A percentile compares a stretch with the other conserved stretches of the same genome.
These are phyloP conservation scores for Amaranthus cruentus DNA, from an alignment of 148 eudicot species.

Conservation along the genomic window DNA sequence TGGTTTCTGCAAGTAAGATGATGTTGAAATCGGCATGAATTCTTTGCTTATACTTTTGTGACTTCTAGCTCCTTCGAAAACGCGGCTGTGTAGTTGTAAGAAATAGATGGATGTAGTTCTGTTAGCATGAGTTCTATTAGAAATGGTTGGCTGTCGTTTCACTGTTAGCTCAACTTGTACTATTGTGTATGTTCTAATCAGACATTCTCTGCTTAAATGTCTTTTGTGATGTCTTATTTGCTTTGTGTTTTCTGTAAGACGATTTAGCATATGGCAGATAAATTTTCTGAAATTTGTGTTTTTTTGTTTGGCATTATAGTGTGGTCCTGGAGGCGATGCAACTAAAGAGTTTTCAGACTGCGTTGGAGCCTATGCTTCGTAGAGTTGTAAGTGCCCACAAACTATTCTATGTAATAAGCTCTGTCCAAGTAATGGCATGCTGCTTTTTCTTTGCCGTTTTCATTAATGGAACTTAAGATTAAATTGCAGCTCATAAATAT, in stretches of 20 bases:
- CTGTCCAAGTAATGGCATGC: background rate
- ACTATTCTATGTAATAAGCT: background rate
- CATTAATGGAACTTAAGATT: background rate
- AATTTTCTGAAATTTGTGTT: conserved; percentile 1
- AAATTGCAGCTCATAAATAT: background rate
- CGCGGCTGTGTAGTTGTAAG: background rate
- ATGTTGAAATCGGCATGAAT: background rate
- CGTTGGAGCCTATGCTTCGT: conserved; percentile 51
- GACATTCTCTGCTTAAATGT: background rate
- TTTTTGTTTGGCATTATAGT: conserved; percentile 25
- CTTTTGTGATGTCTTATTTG: background rate
- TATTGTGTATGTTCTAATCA: background rate
- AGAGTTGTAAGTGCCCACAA: conserved; percentile 52
- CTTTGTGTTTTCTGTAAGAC: background rate
- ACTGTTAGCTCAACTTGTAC: background rate
- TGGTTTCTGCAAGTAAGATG: background rate
- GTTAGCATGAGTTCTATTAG: background rate
- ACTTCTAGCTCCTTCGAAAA: background rate
- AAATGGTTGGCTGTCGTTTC: no score
- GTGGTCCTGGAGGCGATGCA: conserved; percentile 57
- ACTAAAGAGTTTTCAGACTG: conserved; percentile 38
- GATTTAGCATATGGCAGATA: background rate
- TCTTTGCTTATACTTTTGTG: background rate
- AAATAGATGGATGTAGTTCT: background rate
- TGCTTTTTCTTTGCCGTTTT: conserved; percentile 10